A percentile compares a stretch with the other conserved stretches of the same genome.
Conservation (phyloP, 129 eudicot species). For the Lonicera japonica region DNA sequence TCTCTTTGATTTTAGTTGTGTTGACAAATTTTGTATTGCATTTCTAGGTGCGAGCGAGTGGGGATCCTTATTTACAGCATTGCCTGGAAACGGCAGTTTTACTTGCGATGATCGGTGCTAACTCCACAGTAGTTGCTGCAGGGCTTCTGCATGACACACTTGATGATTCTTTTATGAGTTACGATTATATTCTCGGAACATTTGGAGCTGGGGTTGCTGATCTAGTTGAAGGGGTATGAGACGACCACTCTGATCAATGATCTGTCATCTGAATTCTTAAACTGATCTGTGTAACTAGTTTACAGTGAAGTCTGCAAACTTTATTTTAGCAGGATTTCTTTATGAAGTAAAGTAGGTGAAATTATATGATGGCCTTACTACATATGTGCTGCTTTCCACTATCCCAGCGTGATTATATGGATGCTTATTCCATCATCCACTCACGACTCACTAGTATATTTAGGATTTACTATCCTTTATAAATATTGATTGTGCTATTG, state of each 20-base stretch:
- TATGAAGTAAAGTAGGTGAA: not conserved
- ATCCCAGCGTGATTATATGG: not conserved
- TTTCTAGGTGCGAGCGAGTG: slow-evolving; percentile 76
- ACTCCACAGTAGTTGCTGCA: slow-evolving; percentile 91
- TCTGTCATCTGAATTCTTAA: not conserved
- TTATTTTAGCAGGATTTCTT: not conserved
- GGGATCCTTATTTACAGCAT: slow-evolving; percentile 91
- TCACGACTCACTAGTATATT: too few relatives aligned
- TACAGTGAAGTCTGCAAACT: not conserved
- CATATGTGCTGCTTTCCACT: not conserved
- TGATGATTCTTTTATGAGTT: slow-evolving; percentile 74
- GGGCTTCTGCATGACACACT: slow-evolving; percentile 91
- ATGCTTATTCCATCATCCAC: not conserved
- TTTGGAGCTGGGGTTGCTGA: slow-evolving; percentile 82
- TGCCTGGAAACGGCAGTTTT: slow-evolving; percentile 82
- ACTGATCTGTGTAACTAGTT: not conserved
- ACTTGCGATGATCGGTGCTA: slow-evolving; percentile 79
- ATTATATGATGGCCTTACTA: too few relatives aligned
- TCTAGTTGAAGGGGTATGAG: slow-evolving; percentile 74
- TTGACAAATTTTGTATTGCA: slow-evolving; percentile 2
- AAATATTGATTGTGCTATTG: not conserved
- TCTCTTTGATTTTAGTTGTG: not conserved
- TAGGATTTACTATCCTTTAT: too few relatives aligned
- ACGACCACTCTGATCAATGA: not conserved
- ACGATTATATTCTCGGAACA: slow-evolving; percentile 44